phyloP scores from a whole-genome alignment of 768 basidiomycete species.

The Leucogyrophana mollusca region DNA sequence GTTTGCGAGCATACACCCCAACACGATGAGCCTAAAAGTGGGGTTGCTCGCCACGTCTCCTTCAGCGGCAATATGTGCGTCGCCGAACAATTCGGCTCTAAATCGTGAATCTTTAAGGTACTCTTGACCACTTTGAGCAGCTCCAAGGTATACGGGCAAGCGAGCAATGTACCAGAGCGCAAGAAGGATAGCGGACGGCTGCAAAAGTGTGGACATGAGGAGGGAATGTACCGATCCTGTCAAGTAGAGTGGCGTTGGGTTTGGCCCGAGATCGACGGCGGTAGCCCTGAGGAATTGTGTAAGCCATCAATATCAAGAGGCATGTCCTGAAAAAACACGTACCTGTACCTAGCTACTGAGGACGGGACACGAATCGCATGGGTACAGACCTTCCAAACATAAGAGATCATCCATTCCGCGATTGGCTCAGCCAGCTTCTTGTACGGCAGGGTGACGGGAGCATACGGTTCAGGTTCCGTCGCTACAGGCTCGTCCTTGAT shows the following conservation, averaged over 20 bases:
- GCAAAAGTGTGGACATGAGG: conserved; percentile 74
- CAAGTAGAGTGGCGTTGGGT: conserved; percentile 44
- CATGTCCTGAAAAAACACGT: conserved; percentile 30
- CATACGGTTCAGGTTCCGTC: conserved; percentile 36
- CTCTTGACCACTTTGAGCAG: conserved; percentile 48
- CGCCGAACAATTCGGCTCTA: conserved; percentile 61
- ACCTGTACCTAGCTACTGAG: conserved; percentile 54
- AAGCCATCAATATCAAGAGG: conserved; percentile 5
- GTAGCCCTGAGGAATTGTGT: conserved; percentile 18
- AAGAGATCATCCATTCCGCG: conserved; percentile 75
- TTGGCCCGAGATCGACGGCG: conserved; percentile 32
- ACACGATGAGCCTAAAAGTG: conserved; percentile 71
- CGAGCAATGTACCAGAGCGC: conserved; percentile 82
- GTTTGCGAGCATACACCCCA: conserved; percentile 85
- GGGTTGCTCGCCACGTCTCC: conserved; percentile 54
- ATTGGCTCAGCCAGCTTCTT: conserved; percentile 75
- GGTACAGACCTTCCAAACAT: conserved; percentile 81
- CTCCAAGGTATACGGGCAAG: conserved; percentile 67
- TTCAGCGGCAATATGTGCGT: conserved; percentile 40
- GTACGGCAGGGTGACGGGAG: conserved; percentile 51
- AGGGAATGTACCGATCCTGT: conserved; percentile 67
- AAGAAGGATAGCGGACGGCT: conserved; percentile 77
- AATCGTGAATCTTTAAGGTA: conserved; percentile 61
- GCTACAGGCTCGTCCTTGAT: conserved; percentile 29
- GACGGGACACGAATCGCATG: conserved; percentile 63